Conservation (phyloP, 768 basidiomycete species). For the Podaxis sp. region DNA sequence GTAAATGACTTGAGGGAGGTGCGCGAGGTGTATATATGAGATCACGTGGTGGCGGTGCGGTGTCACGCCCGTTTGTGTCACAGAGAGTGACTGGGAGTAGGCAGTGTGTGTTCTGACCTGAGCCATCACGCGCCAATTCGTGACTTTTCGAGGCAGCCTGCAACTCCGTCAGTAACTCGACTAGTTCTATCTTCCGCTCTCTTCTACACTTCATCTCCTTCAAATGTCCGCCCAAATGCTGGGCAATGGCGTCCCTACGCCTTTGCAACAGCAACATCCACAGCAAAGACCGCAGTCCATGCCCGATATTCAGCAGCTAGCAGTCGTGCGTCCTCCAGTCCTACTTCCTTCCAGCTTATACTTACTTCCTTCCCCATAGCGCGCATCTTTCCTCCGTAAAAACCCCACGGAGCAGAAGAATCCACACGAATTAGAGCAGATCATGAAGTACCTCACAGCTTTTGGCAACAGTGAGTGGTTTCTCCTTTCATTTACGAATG, state of each 20-base stretch:
- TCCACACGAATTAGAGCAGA: constrained; percentile 44
- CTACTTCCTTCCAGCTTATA: constrained; percentile 10
- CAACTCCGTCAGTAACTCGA: not conserved
- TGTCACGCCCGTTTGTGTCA: constrained; percentile 11
- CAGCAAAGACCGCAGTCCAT: constrained; percentile 28
- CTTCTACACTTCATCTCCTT: constrained; percentile 2
- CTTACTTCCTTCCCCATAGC: constrained; percentile 30
- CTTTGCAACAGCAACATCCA: constrained; percentile 25
- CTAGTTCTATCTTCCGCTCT: not conserved
- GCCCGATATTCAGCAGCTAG: constrained; percentile 43
- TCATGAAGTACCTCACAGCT: constrained; percentile 48
- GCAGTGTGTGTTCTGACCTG: constrained; percentile 24
- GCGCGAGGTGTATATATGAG: constrained; percentile 33
- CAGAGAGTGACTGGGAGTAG: constrained; percentile 13
- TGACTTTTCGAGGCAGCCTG: constrained; percentile 17
- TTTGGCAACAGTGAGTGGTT: constrained; percentile 37
- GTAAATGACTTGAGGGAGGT: constrained; percentile 19
- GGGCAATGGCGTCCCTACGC: constrained; percentile 34
- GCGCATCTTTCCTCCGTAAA: constrained; percentile 48
- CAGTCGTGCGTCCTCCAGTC: constrained; percentile 35
- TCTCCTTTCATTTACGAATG: constrained; percentile 1
- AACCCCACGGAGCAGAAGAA: constrained; percentile 50
- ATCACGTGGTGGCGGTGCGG: constrained; percentile 23
- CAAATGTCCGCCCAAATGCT: constrained; percentile 42
- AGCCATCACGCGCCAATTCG: constrained; percentile 15